Evolutionary conservation across 2,329 filamentous ascomycete species (phyloP), one percentile per base, ranked within the genome.

Genomic region (Xylaria polymorpha): DNA sequence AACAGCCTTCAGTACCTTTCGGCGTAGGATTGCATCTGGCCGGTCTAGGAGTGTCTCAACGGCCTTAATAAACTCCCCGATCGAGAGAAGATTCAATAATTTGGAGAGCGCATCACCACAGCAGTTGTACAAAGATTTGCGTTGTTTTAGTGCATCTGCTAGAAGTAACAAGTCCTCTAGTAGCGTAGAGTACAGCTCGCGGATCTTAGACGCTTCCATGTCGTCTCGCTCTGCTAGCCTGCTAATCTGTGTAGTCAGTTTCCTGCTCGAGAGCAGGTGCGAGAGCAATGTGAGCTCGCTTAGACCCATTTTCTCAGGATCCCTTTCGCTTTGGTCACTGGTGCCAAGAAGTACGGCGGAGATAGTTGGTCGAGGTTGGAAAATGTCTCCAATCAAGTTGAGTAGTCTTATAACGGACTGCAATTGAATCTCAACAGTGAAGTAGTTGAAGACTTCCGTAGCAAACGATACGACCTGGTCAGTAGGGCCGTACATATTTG

Each of bases 31-130:
- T 73, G 93, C 86, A 72, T 94, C 90, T 6, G 92, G 89, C 58
- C 91, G 88, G 73, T 92, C 88, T 43, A 98, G 88, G 37, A 99
- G 85, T 35, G 90, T 88, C 77, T 97, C 93, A 48, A 97, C 91
- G 10, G 94, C 92, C 78, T 93, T 93, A 79, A 98, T 90, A 79
- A 98, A 96, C 80, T 98, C 94, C 61, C 90, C 86, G 3, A 95
- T 94, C 0, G 94, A 95, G 50, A 97, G 85, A 7, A 98, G 87
- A 71, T 93, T 91, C 60, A 99, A 86, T n/a, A 97, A 84, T 71
- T 92, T 91, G 20, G 92, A 90, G 57, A 98, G 85, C 0, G 93
- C 88, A 66, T 92, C 88, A 46, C 92, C 91, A 75, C 88, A 90
- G 59, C 85, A 85, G 75, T 76, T 82, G 75, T 90, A 86, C 10